phyloP scores from a whole-genome alignment of 208 protist genomes.

The Leptomonas seymouri region DNA sequence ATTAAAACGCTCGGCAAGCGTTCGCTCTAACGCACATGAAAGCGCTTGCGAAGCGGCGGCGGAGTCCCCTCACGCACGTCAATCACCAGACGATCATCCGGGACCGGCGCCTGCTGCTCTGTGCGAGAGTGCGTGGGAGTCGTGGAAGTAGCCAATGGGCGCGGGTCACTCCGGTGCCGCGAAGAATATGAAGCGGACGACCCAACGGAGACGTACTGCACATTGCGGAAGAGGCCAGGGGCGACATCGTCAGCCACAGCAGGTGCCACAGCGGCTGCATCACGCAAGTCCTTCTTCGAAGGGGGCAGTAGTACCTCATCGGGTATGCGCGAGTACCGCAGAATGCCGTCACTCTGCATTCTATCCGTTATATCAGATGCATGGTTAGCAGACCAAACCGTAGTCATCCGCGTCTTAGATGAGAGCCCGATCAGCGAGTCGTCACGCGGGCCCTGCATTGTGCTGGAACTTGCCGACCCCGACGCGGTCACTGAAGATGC shows the following conservation, averaged over 20 bases:
- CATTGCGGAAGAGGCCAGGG: not conserved
- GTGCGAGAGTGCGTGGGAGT: not conserved
- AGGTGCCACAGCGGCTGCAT: not conserved
- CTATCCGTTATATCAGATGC: not conserved
- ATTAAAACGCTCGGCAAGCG: no score
- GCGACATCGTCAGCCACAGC: not conserved
- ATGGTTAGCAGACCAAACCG: not conserved
- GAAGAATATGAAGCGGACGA: not conserved
- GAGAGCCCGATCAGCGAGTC: not conserved
- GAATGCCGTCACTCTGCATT: not conserved
- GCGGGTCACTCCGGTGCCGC: not conserved
- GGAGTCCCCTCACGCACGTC: constrained; percentile 4
- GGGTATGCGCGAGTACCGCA: constrained; percentile 9
- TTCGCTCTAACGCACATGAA: not conserved
- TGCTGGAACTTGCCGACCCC: not conserved
- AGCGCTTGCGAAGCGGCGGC: not conserved
- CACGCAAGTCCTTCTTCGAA: not conserved
- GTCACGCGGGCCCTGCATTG: not conserved
- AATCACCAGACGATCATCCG: not conserved
- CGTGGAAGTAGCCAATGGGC: not conserved
- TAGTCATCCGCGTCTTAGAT: not conserved
- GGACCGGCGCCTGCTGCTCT: not conserved
- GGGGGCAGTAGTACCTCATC: not conserved
- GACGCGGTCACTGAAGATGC: not conserved
- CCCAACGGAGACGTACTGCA: not conserved